Percentiles rank a stretch among this genome's conserved stretches.
Evolutionary conservation across 345 rosid genomes (phyloP).

Genomic region (Crucihimalaya himalaica): DNA sequence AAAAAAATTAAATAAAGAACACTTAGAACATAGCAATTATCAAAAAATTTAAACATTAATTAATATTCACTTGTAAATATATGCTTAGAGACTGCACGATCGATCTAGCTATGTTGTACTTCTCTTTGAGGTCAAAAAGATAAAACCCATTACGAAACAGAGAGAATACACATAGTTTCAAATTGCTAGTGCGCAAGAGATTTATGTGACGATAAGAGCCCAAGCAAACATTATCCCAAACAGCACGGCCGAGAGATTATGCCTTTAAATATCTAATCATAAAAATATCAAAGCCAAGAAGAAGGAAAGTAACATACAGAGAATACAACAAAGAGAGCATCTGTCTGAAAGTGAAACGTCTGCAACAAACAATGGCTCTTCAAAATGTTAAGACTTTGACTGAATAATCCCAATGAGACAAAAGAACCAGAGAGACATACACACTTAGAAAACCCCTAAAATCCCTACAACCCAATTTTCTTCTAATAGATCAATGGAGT

Average conservation of each 20-base stretch:
- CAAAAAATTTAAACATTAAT: no score
- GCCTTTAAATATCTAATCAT: no score
- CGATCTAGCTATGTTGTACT: no score
- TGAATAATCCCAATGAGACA: constrained; percentile 2
- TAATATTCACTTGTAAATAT: no score
- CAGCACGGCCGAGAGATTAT: no score
- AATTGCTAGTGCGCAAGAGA: constrained; percentile 1
- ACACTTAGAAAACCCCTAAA: not conserved
- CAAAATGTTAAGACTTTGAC: constrained; percentile 4
- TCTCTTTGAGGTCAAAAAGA: constrained; percentile 2
- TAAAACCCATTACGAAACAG: not conserved
- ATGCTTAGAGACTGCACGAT: no score
- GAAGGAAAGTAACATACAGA: not conserved
- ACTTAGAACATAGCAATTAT: no score
- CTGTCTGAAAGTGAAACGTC: constrained; percentile 2
- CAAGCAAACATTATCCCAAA: no score
- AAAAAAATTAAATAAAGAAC: no score
- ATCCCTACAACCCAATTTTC: constrained; percentile 20
- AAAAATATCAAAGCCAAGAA: not conserved
- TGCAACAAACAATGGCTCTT: constrained; percentile 18
- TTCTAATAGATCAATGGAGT: constrained; percentile 31
- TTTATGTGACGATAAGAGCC: not conserved
- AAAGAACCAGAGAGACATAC: not conserved
- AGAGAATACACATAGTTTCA: not conserved
- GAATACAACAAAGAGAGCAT: constrained; percentile 29